Conservation (phyloP, 148 eudicot species). For the Persicaria tinctoria region DNA sequence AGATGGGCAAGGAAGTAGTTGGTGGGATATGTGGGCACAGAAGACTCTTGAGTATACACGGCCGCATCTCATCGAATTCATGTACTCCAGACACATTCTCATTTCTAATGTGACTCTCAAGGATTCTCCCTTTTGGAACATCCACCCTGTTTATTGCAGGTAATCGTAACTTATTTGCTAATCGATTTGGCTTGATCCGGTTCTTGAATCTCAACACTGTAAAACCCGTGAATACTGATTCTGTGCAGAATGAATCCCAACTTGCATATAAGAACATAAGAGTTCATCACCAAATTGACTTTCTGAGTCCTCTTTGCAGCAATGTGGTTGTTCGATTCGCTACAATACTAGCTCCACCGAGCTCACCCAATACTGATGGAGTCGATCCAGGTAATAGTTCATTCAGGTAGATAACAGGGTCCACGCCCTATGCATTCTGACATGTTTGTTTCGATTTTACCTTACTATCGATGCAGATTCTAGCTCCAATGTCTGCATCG, state of each 20-base stretch:
- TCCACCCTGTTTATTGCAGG: constrained; percentile 99
- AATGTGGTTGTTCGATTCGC: constrained; percentile 70
- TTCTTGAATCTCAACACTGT: background rate
- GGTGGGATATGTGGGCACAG: constrained; percentile 98
- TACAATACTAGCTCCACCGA: constrained; percentile 80
- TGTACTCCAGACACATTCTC: constrained; percentile 58
- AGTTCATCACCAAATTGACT: background rate
- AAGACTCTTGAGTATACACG: constrained; percentile 70
- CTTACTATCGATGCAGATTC: constrained; percentile 41
- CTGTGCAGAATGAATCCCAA: background rate
- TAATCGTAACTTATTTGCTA: constrained; percentile 15
- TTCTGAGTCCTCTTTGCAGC: constrained; percentile 32
- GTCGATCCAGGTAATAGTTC: constrained; percentile 48
- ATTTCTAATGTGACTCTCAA: constrained; percentile 75
- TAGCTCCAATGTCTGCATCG: constrained; percentile 83
- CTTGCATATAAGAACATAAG: background rate
- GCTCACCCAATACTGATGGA: constrained; percentile 97
- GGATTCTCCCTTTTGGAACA: constrained; percentile 94
- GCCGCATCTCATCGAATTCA: constrained; percentile 81
- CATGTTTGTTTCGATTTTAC: background rate
- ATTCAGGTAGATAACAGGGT: background rate
- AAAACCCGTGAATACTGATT: background rate
- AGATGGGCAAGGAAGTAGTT: constrained; percentile 91
- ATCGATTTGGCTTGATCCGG: background rate
- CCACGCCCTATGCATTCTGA: too few relatives aligned